A percentile compares a stretch with the other conserved stretches of the same genome.
phyloP scores from a whole-genome alignment of 139 green algal genomes.

The Astrephomene gubernaculifera region DNA sequence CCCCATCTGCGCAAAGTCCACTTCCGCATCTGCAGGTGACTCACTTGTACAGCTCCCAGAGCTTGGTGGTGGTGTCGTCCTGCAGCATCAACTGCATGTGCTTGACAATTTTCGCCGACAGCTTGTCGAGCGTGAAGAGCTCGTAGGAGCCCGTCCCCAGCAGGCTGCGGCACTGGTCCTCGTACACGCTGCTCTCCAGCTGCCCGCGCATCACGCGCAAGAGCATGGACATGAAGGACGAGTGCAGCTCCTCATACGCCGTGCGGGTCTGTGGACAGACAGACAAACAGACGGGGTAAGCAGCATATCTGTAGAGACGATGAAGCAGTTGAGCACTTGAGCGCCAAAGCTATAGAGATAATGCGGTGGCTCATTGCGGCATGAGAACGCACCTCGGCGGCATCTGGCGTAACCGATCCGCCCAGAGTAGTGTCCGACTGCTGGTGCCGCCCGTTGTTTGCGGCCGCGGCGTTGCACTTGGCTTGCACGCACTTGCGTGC shows the following conservation, averaged over 20 bases:
- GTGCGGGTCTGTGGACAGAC: background rate
- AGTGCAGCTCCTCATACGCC: constrained; percentile 58
- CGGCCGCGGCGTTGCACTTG: constrained; percentile 27
- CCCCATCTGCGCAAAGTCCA: too few species aligned
- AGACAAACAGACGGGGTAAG: too few species aligned
- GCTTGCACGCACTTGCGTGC: constrained; percentile 63
- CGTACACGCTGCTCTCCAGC: constrained; percentile 73
- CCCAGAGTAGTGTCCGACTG: background rate
- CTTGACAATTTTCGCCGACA: constrained; percentile 92
- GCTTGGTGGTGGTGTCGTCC: constrained; percentile 73
- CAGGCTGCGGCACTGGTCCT: constrained; percentile 73
- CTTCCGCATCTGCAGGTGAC: too few species aligned
- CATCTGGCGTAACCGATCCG: constrained; percentile 25
- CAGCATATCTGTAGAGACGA: too few species aligned
- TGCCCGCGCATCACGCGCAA: constrained; percentile 59
- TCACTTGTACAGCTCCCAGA: constrained; percentile 55
- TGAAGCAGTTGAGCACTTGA: too few species aligned
- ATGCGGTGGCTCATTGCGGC: background rate
- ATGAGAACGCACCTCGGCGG: background rate
- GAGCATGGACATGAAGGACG: constrained; percentile 66
- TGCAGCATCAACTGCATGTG: constrained; percentile 77
- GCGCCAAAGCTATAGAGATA: too few species aligned
- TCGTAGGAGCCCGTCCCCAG: constrained; percentile 92
- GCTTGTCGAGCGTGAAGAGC: constrained; percentile 97
- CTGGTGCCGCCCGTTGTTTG: constrained; percentile 29